phyloP scores from a whole-genome alignment of 768 basidiomycete genomes.

The Psilocybe cubensis region DNA sequence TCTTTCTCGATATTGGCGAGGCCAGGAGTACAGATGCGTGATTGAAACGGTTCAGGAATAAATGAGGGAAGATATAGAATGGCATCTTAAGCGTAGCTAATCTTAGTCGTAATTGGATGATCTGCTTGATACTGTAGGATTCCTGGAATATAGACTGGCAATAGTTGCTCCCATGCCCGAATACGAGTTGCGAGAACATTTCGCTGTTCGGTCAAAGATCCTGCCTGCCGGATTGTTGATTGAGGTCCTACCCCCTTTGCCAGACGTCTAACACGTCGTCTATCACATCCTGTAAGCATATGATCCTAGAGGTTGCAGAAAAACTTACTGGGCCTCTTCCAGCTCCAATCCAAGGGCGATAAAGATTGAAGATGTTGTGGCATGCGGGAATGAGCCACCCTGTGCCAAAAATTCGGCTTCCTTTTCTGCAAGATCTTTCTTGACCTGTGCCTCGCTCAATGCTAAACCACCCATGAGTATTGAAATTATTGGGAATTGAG shows the following conservation, averaged over 20 bases:
- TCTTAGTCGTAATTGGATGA: not conserved
- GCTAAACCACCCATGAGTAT: not conserved
- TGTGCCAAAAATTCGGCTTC: not conserved
- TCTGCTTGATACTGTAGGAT: not conserved
- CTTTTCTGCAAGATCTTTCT: not conserved
- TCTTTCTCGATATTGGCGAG: slow-evolving; percentile 10
- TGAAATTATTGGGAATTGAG: not conserved
- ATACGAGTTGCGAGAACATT: not conserved
- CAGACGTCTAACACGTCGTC: slow-evolving; percentile 4
- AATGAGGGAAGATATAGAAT: slow-evolving; percentile 13
- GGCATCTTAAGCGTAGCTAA: slow-evolving; percentile 6
- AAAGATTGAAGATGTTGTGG: not conserved
- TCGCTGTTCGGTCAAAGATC: not conserved
- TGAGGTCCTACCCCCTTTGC: not conserved
- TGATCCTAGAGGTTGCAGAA: not conserved
- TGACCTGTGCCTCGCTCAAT: not conserved
- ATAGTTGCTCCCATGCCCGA: slow-evolving; percentile 16
- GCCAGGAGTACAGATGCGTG: not conserved
- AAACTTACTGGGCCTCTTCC: slow-evolving; percentile 4
- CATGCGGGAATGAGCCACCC: not conserved
- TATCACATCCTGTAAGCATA: not conserved
- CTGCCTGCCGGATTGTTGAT: not conserved
- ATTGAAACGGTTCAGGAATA: not conserved
- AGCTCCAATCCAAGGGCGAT: not conserved
- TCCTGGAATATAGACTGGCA: slow-evolving; percentile 11